Evolutionary conservation across 345 rosid species (phyloP).

Genomic region (Leavenworthia alabamica): DNA sequence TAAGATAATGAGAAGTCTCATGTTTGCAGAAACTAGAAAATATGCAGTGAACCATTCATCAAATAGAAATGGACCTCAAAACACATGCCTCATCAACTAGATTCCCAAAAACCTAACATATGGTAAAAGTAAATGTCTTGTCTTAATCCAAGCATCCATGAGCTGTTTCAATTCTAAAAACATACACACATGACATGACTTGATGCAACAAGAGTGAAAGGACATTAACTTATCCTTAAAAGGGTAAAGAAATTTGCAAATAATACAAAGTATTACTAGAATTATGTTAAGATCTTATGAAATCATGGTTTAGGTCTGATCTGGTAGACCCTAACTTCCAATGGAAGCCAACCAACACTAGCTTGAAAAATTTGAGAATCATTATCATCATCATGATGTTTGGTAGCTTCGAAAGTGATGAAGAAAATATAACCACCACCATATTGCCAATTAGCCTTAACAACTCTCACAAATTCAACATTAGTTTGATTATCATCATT

Average conservation of each 20-base stretch:
- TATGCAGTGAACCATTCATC: constrained; percentile 94
- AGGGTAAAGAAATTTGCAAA: too few relatives aligned
- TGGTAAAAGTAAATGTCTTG: too few relatives aligned
- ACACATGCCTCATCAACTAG: constrained; percentile 45
- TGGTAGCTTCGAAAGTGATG: not conserved
- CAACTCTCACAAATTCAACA: not conserved
- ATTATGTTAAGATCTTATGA: too few relatives aligned
- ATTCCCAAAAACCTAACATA: too few relatives aligned
- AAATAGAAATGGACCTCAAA: constrained; percentile 88
- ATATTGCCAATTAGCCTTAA: not conserved
- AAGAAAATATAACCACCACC: not conserved
- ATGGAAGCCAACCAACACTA: not conserved
- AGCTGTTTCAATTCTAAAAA: constrained; percentile 81
- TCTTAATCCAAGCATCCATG: too few relatives aligned
- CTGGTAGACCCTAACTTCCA: too few relatives aligned
- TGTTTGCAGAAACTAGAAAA: constrained; percentile 73
- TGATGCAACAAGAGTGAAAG: too few relatives aligned
- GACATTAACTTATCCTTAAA: too few relatives aligned
- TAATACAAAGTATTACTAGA: too few relatives aligned
- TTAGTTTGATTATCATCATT: not conserved
- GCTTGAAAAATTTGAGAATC: not conserved
- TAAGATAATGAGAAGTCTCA: constrained; percentile 11
- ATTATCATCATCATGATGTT: too few relatives aligned
- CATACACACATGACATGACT: too few relatives aligned
- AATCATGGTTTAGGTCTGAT: not conserved